phyloP scores from a whole-genome alignment of 2,329 filamentous ascomycete species.

The Pezicula rhizophila region DNA sequence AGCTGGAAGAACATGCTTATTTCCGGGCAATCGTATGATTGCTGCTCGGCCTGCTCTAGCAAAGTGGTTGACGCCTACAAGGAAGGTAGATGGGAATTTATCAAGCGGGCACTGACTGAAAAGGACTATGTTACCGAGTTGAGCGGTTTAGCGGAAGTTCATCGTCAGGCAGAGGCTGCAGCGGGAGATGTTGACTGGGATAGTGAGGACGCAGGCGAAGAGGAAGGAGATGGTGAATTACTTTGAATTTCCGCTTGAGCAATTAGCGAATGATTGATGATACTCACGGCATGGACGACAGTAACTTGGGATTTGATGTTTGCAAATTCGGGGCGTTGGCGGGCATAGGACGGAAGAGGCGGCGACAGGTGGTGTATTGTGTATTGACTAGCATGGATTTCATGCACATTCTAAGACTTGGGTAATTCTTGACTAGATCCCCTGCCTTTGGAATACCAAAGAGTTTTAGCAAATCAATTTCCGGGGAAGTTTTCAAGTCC shows the following conservation, averaged over 20 bases:
- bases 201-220: constrained; percentile 48
- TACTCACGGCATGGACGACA: background rate
- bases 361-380: background rate
- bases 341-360: background rate
- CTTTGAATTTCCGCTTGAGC: constrained; percentile 10
- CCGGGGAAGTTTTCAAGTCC: no score
- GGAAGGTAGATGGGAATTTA: constrained; percentile 66
- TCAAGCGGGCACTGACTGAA: constrained; percentile 67
- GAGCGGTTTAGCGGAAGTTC: constrained; percentile 68
- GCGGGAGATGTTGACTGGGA: constrained; percentile 52
- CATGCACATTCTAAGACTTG: background rate
- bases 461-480: no score
- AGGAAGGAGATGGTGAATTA: constrained; percentile 35
- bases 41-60: constrained; percentile 74
- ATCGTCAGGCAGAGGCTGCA: constrained; percentile 47
- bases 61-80: constrained; percentile 64
- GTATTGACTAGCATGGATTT: background rate
- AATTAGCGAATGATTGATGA: background rate
- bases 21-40: constrained; percentile 68
- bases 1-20: constrained; percentile 71
- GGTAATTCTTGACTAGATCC: no score
- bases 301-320: background rate
- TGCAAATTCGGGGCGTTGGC: background rate
- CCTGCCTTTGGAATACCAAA: no score
- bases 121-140: constrained; percentile 74